Base-by-base conservation (phyloP, 805 yeast genomes). In the Clavispora phyllophila region DNA sequence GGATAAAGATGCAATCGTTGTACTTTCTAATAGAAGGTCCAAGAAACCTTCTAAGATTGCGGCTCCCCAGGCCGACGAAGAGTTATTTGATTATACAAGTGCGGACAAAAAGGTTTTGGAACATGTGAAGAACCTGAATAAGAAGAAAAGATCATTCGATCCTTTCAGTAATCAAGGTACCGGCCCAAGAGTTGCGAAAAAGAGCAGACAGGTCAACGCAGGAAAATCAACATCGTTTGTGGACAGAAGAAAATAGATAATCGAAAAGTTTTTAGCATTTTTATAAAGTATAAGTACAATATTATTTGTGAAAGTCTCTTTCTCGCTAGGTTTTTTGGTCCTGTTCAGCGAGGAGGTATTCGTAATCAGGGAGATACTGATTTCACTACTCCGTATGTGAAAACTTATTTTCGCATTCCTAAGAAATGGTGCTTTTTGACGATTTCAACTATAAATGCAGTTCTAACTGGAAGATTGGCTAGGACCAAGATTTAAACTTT, bases 171-270 rank as follows among this genome's bases (percentile, higher is more conserved):
- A 66, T 36, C 66, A 62, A n/a, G 25, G 26, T 22, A 71, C 70
- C 14, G 84, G 81, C 1, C 84, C 84, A 8, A 63, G 63, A 49
- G 72, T 75, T n/a, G 73, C 76, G 7, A 80, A 76, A 61, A 76
- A 68, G 40, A 50, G 46, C 57, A 74, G 58, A 57, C 62, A 54
- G 12, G 56, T 46, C 18, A 62, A 58, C 9, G 36, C 48, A 23
- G 75, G 75, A n/a, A 69, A 63, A 45, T 57, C 70, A 2, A 48
- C 68, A 2, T 66, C 74, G 0, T 71, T 65, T 42, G 48, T 42
- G 25, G 49, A 45, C 35, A 56, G 44, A 34, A 47, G 42, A 38
- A 19, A 14, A 36, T 36, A 15, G 18, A 27, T 27, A 27, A 27
- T 7, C 31, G 17, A n/a, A n/a, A 12, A 12, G 13, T 25, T 2